Conservation (phyloP, 192 early-diverging fungal genomes). For the Coemansia aciculifera region DNA sequence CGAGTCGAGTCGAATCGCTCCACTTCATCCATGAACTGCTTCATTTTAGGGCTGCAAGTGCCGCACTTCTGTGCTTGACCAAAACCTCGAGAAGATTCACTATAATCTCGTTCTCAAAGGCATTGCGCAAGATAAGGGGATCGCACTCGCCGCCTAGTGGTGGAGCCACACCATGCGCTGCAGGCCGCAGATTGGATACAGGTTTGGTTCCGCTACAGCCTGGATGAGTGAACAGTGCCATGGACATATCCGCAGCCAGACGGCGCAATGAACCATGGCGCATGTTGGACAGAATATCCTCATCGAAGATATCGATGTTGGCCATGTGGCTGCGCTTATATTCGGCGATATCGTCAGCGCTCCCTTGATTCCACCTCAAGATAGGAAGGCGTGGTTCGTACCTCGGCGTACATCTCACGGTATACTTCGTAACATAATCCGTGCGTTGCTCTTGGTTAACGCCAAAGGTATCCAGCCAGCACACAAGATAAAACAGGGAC, state of each 20-base stretch:
- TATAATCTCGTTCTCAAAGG: not conserved
- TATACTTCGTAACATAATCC: not conserved
- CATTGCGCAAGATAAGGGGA: not conserved
- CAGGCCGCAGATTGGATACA: not conserved
- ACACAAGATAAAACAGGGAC: slow-evolving; percentile 20
- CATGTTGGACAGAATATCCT: not conserved
- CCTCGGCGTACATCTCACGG: not conserved
- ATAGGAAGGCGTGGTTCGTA: not conserved
- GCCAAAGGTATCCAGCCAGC: slow-evolving; percentile 13
- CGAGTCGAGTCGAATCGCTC: too few relatives aligned
- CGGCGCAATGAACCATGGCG: not conserved
- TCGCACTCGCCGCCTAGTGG: not conserved
- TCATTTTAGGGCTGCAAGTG: not conserved
- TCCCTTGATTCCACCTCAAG: not conserved
- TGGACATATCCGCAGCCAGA: not conserved
- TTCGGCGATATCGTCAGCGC: not conserved
- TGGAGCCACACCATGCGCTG: not conserved
- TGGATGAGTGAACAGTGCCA: not conserved
- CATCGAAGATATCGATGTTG: not conserved
- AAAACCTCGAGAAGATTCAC: not conserved
- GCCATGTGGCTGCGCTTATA: not conserved
- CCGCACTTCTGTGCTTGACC: not conserved
- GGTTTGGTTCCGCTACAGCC: not conserved
- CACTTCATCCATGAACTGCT: not conserved
- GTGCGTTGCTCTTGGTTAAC: not conserved